Evolutionary conservation across 257 asterid genomes (phyloP).

Genomic region (Plectranthus barbatus): DNA sequence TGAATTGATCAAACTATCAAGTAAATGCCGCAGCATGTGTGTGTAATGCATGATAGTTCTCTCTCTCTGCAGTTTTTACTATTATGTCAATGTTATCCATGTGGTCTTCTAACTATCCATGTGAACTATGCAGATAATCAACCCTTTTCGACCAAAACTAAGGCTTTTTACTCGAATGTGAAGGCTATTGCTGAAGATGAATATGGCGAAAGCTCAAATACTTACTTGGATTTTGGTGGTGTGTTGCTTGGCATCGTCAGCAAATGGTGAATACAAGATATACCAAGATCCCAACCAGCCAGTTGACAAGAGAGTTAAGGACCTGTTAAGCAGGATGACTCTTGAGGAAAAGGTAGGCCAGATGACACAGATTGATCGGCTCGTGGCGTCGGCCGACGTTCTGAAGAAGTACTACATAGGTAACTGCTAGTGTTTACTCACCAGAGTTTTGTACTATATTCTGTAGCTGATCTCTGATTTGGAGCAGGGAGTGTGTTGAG

Average conservation of each 20-base stretch:
- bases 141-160: not conserved
- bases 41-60: too few species aligned
- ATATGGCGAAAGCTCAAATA: not conserved
- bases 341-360: not conserved
- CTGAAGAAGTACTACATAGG: not conserved
- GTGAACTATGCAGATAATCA: too few species aligned
- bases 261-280: not conserved
- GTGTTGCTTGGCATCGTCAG: not conserved
- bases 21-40: not conserved
- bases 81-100: too few species aligned
- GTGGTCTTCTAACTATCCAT: not conserved
- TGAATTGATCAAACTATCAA: too few species aligned
- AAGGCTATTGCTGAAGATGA: not conserved
- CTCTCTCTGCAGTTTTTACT: too few species aligned
- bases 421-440: not conserved
- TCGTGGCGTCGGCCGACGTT: not conserved
- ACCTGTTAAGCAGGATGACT: not conserved
- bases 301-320: not conserved
- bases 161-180: not conserved
- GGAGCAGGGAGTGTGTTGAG: conserved; percentile 57
- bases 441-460: not conserved
- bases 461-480: not conserved
- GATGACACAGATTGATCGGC: not conserved
- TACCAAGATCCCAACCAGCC: not conserved
- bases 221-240: not conserved